Evolutionary conservation across 2,329 filamentous ascomycete genomes (phyloP).

Genomic region (Colletotrichum liriopes): DNA sequence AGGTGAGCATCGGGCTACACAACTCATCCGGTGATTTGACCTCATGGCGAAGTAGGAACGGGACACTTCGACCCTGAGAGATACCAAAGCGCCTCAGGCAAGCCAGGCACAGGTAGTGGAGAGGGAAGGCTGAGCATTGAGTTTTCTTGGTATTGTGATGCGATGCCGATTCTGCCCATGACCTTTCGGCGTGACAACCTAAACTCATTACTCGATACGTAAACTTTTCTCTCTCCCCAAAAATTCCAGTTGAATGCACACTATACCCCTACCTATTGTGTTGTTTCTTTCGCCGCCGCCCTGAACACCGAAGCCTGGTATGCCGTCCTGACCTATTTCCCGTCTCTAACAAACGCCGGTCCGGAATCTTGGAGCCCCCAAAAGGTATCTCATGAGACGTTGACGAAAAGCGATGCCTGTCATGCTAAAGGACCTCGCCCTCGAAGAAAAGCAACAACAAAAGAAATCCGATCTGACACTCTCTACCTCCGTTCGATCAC

Average conservation of each 20-base stretch:
- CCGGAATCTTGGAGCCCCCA: slow-evolving; percentile 2
- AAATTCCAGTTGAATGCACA: not conserved
- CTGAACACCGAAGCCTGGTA: slow-evolving; percentile 22
- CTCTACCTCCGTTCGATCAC: not conserved
- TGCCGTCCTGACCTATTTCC: slow-evolving; percentile 11
- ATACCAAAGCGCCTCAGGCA: not conserved
- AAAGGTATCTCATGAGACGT: slow-evolving; percentile 23
- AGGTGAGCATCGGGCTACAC: not conserved
- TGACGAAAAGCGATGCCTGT: not conserved
- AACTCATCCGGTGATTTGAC: not conserved
- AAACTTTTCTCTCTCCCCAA: not conserved
- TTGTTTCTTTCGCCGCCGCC: not conserved
- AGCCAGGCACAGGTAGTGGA: not conserved
- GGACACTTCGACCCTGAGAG: not conserved
- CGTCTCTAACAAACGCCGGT: slow-evolving; percentile 25
- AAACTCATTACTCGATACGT: not conserved
- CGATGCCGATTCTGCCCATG: not conserved
- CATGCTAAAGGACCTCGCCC: not conserved
- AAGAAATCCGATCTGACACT: not conserved
- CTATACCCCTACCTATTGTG: not conserved
- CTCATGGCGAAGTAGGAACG: not conserved
- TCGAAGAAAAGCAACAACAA: not conserved
- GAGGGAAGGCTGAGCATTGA: not conserved
- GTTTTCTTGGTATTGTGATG: not conserved
- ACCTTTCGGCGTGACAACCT: not conserved